Evolutionary conservation across 352 stramenopile genomes (phyloP).

Genomic region (Phytophthora macrochlamydospora): DNA sequence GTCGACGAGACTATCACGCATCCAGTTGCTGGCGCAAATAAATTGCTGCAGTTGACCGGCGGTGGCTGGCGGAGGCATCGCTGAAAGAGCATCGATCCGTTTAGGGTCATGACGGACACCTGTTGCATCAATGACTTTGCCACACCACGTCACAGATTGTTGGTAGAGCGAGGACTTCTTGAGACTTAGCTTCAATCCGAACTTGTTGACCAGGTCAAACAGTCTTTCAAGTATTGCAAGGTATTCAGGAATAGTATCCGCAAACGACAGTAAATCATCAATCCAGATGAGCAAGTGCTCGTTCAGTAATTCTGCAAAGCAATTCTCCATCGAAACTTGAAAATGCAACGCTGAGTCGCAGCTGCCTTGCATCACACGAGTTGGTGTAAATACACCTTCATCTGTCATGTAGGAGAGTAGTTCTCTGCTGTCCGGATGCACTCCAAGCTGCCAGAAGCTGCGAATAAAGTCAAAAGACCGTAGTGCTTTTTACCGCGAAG

Average conservation of each 20-base stretch:
- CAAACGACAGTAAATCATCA: conserved; percentile 33
- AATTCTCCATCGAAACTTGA: conserved; percentile 5
- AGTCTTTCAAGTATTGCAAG: conserved; percentile 17
- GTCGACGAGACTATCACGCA: not conserved
- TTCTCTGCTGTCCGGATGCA: conserved; percentile 14
- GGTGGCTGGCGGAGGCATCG: not conserved
- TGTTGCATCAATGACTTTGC: not conserved
- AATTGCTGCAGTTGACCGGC: not conserved
- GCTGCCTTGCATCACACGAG: conserved; percentile 7
- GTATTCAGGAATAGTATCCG: conserved; percentile 14
- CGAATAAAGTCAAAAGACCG: conserved; percentile 25
- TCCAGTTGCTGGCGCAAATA: not conserved
- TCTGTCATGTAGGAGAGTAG: conserved; percentile 28
- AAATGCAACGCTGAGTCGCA: not conserved
- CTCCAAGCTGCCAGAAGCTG: conserved; percentile 24
- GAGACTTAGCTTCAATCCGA: conserved; percentile 23
- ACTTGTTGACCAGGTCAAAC: conserved; percentile 16
- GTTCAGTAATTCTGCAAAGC: not conserved
- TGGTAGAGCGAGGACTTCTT: conserved; percentile 22
- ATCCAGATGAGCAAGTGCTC: conserved; percentile 27
- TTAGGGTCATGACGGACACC: not conserved
- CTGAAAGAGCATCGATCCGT: not conserved
- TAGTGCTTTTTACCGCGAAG: conserved; percentile 8
- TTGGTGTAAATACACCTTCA: not conserved
- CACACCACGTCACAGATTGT: conserved; percentile 16